These are phyloP conservation scores for Russula sp. DNA, from an alignment of 768 basidiomycete genomes.

Conservation along the genomic window DNA sequence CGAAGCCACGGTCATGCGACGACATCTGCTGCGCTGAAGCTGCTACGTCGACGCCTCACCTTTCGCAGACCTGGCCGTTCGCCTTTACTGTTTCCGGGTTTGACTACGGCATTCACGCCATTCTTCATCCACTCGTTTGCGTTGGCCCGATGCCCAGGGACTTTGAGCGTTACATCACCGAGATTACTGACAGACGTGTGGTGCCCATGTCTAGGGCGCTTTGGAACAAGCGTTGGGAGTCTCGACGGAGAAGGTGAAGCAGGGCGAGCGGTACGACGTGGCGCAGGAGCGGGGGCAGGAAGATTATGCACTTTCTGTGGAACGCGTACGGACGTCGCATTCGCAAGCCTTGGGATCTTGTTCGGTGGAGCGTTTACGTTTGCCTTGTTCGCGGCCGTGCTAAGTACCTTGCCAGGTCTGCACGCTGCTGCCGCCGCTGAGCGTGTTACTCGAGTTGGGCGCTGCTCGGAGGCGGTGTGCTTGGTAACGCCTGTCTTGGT, in stretches of 20 bases:
- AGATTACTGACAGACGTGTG: constrained; percentile 45
- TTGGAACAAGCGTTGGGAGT: constrained; percentile 67
- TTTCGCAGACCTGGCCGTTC: constrained; percentile 72
- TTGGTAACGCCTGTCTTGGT: constrained; percentile 40
- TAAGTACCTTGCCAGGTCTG: constrained; percentile 31
- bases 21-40: constrained; percentile 84
- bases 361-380: constrained; percentile 38
- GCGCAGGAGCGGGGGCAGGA: constrained; percentile 38
- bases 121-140: constrained; percentile 67
- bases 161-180: constrained; percentile 49
- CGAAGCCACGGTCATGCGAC: constrained; percentile 51
- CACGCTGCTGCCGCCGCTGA: constrained; percentile 49
- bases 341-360: constrained; percentile 43
- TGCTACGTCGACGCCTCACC: constrained; percentile 75
- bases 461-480: constrained; percentile 65
- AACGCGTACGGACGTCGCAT: constrained; percentile 47
- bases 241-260: constrained; percentile 72
- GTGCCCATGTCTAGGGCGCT: constrained; percentile 41
- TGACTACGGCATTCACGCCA: constrained; percentile 64
- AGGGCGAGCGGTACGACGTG: constrained; percentile 45
- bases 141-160: constrained; percentile 34
- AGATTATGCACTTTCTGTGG: constrained; percentile 35
- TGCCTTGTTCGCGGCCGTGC: constrained; percentile 31
- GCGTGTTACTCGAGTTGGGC: constrained; percentile 70
- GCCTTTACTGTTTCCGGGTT: constrained; percentile 60